Evolutionary conservation across 179 eudicot genomes (phyloP).

Genomic region (Silene noctiflora): DNA sequence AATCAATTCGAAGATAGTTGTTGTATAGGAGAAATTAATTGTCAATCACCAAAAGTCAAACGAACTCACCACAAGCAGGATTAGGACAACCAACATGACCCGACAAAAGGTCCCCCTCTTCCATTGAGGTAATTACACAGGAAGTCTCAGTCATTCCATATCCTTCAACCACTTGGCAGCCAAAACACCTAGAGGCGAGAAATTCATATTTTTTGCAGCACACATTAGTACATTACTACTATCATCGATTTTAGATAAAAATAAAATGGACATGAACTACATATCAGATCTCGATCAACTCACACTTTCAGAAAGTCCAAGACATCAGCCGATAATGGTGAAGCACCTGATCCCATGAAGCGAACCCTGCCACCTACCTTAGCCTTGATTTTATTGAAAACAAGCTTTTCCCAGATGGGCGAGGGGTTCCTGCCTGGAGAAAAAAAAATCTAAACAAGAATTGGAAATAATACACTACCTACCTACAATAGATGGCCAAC

Average conservation of each 20-base stretch:
- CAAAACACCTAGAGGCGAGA: slow-evolving; percentile 68
- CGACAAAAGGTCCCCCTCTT: slow-evolving; percentile 59
- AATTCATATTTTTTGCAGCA: slow-evolving; percentile 8
- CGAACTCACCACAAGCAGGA: slow-evolving; percentile 84
- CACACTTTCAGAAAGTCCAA: slow-evolving; percentile 89
- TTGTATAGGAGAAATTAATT: too few relatives aligned
- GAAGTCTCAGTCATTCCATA: slow-evolving; percentile 99
- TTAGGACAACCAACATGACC: slow-evolving; percentile 97
- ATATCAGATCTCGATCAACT: slow-evolving; percentile 29
- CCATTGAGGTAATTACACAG: slow-evolving; percentile 78
- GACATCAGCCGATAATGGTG: slow-evolving; percentile 92
- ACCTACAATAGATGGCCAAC: too few relatives aligned
- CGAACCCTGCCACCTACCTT: slow-evolving; percentile 97
- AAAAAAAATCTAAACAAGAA: background rate
- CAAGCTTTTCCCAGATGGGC: slow-evolving; percentile 91
- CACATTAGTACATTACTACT: background rate
- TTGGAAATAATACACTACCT: too few relatives aligned
- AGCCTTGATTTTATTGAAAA: slow-evolving; percentile 91
- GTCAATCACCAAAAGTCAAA: background rate
- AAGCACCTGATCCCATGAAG: slow-evolving; percentile 85
- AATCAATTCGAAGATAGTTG: too few relatives aligned
- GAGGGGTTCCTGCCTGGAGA: slow-evolving; percentile 66
- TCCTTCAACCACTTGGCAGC: slow-evolving; percentile 83
- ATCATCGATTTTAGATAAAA: background rate
- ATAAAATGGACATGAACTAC: too few relatives aligned